These are phyloP conservation scores for Fusarium sp. DNA, from an alignment of 2,329 filamentous ascomycete species.

Conservation along the genomic window DNA sequence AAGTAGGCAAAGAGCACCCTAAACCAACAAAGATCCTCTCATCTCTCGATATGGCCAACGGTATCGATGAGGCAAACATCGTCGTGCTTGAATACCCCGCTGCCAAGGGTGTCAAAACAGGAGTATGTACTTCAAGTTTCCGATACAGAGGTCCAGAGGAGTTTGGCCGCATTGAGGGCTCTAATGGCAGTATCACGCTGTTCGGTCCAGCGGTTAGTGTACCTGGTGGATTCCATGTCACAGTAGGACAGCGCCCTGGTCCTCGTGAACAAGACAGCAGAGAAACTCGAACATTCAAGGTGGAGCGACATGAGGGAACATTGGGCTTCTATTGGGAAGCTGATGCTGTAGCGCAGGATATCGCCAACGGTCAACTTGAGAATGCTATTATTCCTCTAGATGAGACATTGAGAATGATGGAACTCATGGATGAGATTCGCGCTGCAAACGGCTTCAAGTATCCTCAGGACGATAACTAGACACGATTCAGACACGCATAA, in stretches of 20 bases:
- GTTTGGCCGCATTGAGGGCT: conserved; percentile 15
- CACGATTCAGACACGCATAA: background rate
- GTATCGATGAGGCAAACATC: conserved; percentile 7
- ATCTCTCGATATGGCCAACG: conserved; percentile 16
- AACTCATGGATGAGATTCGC: conserved; percentile 60
- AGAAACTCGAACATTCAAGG: conserved; percentile 10
- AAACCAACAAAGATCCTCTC: conserved; percentile 7
- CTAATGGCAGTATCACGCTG: conserved; percentile 8
- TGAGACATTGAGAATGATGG: conserved; percentile 58
- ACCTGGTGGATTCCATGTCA: conserved; percentile 16
- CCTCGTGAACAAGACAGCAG: background rate
- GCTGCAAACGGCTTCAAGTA: conserved; percentile 8
- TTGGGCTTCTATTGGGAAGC: conserved; percentile 29
- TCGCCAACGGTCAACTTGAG: conserved; percentile 48
- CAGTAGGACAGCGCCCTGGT: background rate
- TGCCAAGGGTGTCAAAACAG: conserved; percentile 6
- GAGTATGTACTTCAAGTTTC: conserved; percentile 21
- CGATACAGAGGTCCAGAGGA: conserved; percentile 11
- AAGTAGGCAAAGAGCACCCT: conserved; percentile 15
- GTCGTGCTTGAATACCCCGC: conserved; percentile 16
- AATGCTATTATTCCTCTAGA: conserved; percentile 57
- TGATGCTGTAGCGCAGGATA: conserved; percentile 21
- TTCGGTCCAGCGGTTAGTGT: conserved; percentile 22
- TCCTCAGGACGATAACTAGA: conserved; percentile 18
- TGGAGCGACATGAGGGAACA: conserved; percentile 12